phyloP scores from a whole-genome alignment of 2,329 filamentous ascomycete species.

The Herpotrichia juniperi region DNA sequence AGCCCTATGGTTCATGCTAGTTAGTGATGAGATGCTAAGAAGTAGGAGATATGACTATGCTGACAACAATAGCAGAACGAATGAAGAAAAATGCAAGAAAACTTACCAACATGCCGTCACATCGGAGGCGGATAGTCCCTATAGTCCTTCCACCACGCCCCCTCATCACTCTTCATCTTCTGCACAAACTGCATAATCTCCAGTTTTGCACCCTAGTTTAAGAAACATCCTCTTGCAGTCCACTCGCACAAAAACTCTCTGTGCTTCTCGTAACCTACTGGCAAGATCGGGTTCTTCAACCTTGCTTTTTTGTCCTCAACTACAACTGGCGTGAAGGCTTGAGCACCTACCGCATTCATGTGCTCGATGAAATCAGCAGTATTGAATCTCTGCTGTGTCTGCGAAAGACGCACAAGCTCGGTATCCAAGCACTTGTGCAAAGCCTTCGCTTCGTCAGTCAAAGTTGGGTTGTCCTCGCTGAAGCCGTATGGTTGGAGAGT shows the following conservation, averaged over 20 bases:
- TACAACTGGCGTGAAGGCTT: conserved; percentile 10
- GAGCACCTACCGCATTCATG: conserved; percentile 7
- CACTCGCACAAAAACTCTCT: conserved; percentile 16
- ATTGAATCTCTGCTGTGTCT: not conserved
- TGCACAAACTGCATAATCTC: conserved; percentile 11
- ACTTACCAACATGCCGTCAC: too few relatives aligned
- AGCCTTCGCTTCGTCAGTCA: conserved; percentile 4
- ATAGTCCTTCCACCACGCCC: conserved; percentile 16
- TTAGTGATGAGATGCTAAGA: too few relatives aligned
- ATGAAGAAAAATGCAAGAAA: too few relatives aligned
- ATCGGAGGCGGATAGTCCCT: not conserved
- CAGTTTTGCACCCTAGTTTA: conserved; percentile 4
- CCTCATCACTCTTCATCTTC: conserved; percentile 11
- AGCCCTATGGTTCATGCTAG: too few relatives aligned
- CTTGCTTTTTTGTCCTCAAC: conserved; percentile 3
- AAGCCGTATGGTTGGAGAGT: conserved; percentile 9
- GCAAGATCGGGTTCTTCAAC: conserved; percentile 16
- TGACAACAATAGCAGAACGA: too few relatives aligned
- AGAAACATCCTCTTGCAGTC: conserved; percentile 15
- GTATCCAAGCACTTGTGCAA: conserved; percentile 3
- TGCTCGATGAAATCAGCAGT: conserved; percentile 11
- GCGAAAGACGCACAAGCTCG: conserved; percentile 10
- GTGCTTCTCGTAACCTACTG: conserved; percentile 17
- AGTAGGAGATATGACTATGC: too few relatives aligned
- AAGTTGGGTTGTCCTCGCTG: conserved; percentile 12